Base-by-base conservation (phyloP, 2,329 filamentous ascomycete species). In the Penicillium thymicola region DNA sequence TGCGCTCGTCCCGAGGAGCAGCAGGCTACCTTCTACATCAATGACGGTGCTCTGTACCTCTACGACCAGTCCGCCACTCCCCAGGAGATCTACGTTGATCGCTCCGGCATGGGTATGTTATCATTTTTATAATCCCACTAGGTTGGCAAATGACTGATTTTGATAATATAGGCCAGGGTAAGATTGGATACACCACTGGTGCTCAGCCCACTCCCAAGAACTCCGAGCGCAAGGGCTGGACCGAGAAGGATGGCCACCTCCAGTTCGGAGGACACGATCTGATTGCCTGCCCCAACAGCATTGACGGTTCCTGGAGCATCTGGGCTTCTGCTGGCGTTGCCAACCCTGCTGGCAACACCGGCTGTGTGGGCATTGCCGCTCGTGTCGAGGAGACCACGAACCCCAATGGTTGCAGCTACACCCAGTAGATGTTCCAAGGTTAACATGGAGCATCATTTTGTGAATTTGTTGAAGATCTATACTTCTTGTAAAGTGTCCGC, bases 81-180 rank as follows among this genome's bases (percentile, higher is more conserved):
- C 3, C 84, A 86, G 73, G 71, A 79, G 63, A 57, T 82, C 49
- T 85, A 66, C 60, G 79, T 79, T 40, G 83, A 86, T 69, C 79
- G 80, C 43, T 83, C 81, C 44, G 83, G 82, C 65, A 84, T 85
- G 82, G 83, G 81, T 79, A 78, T 41, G 77, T 65, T n/a, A 28
- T 41, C 13, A 34, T 34, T 43, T 16, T 28, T 16, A 10, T 34
- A 25, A 18, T 30, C 9, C 14, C 6, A 27, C 14, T 38, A 16
- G 2, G 32, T 16, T 5, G 18, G 7, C 16, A 47, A 10, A 9
- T 13, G 23, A 36, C 41, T 51, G 21, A 50, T 28, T 30, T 37
- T 25, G 27, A 16, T 34, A 27, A 21, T 18, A 54, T 30, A 81
- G 79, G 81, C 61, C 80, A 82, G 62, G 84, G 84, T 49, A 71